phyloP scores from a whole-genome alignment of 768 basidiomycete genomes.

The Trametes cinnabarina region DNA sequence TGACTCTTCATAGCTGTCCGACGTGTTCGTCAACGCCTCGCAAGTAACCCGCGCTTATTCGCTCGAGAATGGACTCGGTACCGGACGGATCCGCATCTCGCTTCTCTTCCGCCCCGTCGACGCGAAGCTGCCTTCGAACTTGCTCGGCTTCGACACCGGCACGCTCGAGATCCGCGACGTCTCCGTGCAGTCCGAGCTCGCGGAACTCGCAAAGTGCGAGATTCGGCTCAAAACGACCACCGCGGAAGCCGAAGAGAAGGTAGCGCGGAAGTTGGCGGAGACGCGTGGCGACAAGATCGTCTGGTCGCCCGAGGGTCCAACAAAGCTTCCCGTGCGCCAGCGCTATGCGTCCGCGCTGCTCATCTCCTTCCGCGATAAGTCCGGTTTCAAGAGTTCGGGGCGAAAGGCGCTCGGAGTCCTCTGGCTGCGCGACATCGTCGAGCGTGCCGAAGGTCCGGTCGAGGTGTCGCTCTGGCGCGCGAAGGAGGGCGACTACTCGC shows the following conservation, averaged over 20 bases:
- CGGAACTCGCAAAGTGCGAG: constrained; percentile 39
- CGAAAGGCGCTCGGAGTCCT: constrained; percentile 42
- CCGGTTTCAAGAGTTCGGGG: constrained; percentile 28
- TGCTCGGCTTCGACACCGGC: constrained; percentile 69
- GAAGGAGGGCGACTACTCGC: constrained; percentile 28
- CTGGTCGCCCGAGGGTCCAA: constrained; percentile 34
- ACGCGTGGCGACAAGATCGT: constrained; percentile 32
- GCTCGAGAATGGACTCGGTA: constrained; percentile 68
- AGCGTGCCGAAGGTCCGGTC: constrained; percentile 45
- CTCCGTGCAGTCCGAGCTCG: constrained; percentile 26
- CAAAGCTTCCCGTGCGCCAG: constrained; percentile 46
- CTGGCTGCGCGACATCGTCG: constrained; percentile 55
- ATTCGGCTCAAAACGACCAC: constrained; percentile 43
- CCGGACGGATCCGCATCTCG: constrained; percentile 60
- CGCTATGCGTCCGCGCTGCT: constrained; percentile 47
- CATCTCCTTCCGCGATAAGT: constrained; percentile 43
- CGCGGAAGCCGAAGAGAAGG: constrained; percentile 39
- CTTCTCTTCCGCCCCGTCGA: constrained; percentile 68
- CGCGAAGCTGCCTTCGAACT: constrained; percentile 51
- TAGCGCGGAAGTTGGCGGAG: constrained; percentile 38
- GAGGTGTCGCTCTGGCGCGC: constrained; percentile 41
- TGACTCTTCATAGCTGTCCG: constrained; percentile 35
- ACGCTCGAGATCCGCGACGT: constrained; percentile 53
- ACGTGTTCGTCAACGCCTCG: constrained; percentile 41
- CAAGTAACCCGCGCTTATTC: constrained; percentile 60